Base-by-base conservation (phyloP, 805 yeast species). In the Candida sakaeoensis region DNA sequence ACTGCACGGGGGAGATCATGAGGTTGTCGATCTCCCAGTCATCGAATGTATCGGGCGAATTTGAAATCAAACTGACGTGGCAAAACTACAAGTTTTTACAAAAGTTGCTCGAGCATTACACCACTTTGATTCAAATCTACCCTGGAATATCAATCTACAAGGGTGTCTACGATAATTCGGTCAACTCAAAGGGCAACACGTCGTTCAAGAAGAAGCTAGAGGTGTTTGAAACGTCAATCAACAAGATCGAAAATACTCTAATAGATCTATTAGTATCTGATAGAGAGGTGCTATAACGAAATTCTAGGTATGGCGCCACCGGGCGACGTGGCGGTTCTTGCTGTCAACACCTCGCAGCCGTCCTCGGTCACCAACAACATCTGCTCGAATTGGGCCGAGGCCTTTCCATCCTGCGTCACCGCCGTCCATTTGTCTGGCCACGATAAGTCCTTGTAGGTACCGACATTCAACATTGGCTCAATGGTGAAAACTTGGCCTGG, bases 371-470 rank as follows among this genome's bases (percentile, higher is more conserved):
- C 93, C 43, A 93, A 63, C 56, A 93, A 55, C 57, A 95, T 91
- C 60, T 93, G 97, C 64, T 93, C 96, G 53, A 93, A 93, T 63
- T 93, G 99, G 1, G 99, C 98, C 52, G 91, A 82, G 44, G 77
- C 70, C 55, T 79, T 78, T 40, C 99, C 99, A 58, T 93, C 99
- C 29, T 80, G 80, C 13, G 99, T 93, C 13, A 79, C 77, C 1
- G 95, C 79, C 4, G 99, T 93, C 99, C 99, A 93, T 61, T 87
- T 85, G 61, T 93, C 99, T 2, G 99, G 99, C 99, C 99, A 93
- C 41, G 80, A 70, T 43, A 75, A 63, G 61, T 90, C 98, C 55
- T 77, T 77, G 68, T 77, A 83, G 0, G 83, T 68, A 7, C 99
- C 99, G 48, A 80, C 68, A 57, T 87, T 85, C 50, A 93, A 77